Base-by-base conservation (phyloP, 371 early-diverging fungal species). In the Rhizopus microsporus region DNA sequence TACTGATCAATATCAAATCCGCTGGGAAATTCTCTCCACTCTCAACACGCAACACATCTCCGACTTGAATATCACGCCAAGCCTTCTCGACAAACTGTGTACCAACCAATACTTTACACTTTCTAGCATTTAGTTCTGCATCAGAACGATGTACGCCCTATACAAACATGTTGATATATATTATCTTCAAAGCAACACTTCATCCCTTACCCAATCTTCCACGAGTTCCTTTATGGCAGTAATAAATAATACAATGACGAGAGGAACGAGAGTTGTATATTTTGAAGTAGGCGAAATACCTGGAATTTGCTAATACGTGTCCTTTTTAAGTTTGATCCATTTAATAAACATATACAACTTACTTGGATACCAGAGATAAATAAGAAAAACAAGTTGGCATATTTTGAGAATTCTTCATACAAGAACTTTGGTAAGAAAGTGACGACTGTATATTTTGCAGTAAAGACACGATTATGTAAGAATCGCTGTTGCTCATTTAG, bases 221-320 rank as follows among this genome's bases (percentile, higher is more conserved):
- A 96, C 77, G 3, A 93, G 78, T 73, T 99, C 99, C 75, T 99
- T 99, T 38, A 94, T 72, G 23, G 96, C 99, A 1, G 98, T 95
- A 33, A 92, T 93, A 30, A 91, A 69, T 56, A 99, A 72, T 1
- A 99, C 97, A 59, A 96, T 84, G 4, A 78, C 65, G 43, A 99
- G 80, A 4, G 99, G 99, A 16, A 97, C 89, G 31, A 93, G 67
- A 3, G 99, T 99, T 10, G 96, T 96, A 65, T 79, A 92, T 60
- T 87, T 78, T 50, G 89, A 89, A 2, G 93, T 92, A 8, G 93
- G 93, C 34, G 93, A 88, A 48, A 93, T 87, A 62, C 86, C 91
- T 38, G 77, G 81, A 58, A 94, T 91, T 86, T 92, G 92, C 91
- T 88, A 76, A 8, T n/a, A n/a, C 29, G 49, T 6, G 40, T 33